Evolutionary conservation across 441 rosid genomes (phyloP).

Genomic region (Manihot esculenta): DNA sequence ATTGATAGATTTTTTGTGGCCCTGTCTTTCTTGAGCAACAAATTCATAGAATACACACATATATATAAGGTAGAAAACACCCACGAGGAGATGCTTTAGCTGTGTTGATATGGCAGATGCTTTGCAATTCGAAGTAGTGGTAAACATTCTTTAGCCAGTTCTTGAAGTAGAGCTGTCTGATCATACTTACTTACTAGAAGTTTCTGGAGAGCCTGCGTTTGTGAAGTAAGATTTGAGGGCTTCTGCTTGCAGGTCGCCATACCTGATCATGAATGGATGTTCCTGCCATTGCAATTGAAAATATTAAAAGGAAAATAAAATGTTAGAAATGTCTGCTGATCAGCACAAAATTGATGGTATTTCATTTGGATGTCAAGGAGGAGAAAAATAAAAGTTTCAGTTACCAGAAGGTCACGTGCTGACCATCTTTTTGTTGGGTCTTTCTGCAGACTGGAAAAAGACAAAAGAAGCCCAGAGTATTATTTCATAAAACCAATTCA

Average conservation of each 20-base stretch:
- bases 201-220: not conserved
- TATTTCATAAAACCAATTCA: conserved; percentile 8
- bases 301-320: not conserved
- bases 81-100: too few species aligned
- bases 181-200: not conserved
- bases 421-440: conserved; percentile 65
- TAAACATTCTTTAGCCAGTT: too few species aligned
- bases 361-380: not conserved
- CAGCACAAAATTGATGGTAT: not conserved
- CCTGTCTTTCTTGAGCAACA: too few species aligned
- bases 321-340: not conserved
- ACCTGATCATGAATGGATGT: not conserved
- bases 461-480: conserved; percentile 16
- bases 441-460: conserved; percentile 69
- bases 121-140: too few species aligned
- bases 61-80: too few species aligned
- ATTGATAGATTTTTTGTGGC: too few species aligned
- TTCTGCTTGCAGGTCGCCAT: not conserved
- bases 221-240: not conserved
- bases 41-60: too few species aligned
- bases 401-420: conserved; percentile 70
- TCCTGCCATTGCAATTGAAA: too few species aligned
- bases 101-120: too few species aligned
- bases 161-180: too few species aligned
- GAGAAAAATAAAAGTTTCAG: conserved; percentile 16